Base-by-base conservation (phyloP, 2,329 filamentous ascomycete species). In the Lasiodiplodia theobromae region DNA sequence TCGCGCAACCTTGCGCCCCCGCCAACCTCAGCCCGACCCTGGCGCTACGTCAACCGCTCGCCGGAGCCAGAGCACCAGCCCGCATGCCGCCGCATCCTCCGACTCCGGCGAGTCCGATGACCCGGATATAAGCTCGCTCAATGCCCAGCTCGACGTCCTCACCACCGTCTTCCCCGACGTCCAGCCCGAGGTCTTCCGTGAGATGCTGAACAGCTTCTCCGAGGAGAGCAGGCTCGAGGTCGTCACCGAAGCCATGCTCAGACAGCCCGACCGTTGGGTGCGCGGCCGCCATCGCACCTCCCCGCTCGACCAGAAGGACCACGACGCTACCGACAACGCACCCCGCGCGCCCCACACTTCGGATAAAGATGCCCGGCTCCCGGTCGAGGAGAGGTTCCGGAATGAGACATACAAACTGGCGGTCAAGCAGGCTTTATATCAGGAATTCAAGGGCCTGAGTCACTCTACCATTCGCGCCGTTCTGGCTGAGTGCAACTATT, bases 151-250 rank as follows among this genome's bases (percentile, higher is more conserved):
- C 71, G 86, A 87, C 70, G 88, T 86, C 14, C 86, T 96, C 53
- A 87, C 89, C 25, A 88, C 88, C 58, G 85, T 94, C 10, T 96
- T 96, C 72, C 92, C 92, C 34, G 88, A 94, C 78, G 84, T 94
- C n/a, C 91, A 93, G 78, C 85, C 92, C 69, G 91, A 94, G 72
- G 92, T 94, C 21, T 93, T 96, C 76, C 88, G 92, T 54, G 92
- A 95, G 82, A 92, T 96, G 87, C 87, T 96, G 60, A 81, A 85
- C 49, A 91, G 85, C 74, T 91, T 94, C 76, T 90, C 91, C 74
- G 88, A 90, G 73, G 91, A 94, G 78, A 95, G 92, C 70, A 85
- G 92, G 71, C 81, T 95, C 28, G 90, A 92, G 53, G 85, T 96
- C 60, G 90, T 94, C 34, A 92, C 92, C 14, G 92, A 96, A 76